phyloP scores from a whole-genome alignment of 2,329 filamentous ascomycete genomes.

The Calonectria ilicicola region DNA sequence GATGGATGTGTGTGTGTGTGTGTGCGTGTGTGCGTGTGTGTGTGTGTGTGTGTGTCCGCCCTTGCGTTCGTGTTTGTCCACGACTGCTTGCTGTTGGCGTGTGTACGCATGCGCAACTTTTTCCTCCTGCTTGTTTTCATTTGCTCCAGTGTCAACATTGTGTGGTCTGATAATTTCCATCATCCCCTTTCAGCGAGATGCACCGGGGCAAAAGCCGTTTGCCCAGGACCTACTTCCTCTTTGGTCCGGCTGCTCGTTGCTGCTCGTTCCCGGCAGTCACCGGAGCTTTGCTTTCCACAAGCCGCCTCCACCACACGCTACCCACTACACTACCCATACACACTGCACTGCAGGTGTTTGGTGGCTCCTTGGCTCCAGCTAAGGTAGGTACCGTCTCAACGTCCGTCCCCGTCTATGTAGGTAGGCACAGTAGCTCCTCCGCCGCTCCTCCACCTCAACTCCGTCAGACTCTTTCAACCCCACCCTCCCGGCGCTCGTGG shows the following conservation, averaged over 20 bases:
- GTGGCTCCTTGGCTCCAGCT: background rate
- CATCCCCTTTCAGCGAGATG: conserved; percentile 41
- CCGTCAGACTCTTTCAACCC: conserved; percentile 10
- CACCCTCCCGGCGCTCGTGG: background rate
- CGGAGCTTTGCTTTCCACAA: conserved; percentile 6
- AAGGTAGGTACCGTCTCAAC: background rate
- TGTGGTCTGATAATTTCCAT: conserved; percentile 37
- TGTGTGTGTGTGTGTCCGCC: conserved; percentile 19
- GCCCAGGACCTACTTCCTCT: conserved; percentile 41
- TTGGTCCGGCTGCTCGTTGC: conserved; percentile 36
- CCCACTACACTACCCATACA: too few relatives aligned
- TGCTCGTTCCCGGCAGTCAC: background rate
- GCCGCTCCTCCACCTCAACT: conserved; percentile 10
- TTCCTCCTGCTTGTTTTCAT: background rate
- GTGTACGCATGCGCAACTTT: conserved; percentile 4
- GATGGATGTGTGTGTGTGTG: conserved; percentile 19
- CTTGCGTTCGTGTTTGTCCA: conserved; percentile 30
- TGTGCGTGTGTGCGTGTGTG: too few relatives aligned
- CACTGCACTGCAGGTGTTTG: background rate
- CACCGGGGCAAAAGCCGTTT: conserved; percentile 36
- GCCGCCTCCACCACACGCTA: background rate
- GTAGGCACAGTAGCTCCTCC: background rate
- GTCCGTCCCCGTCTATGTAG: background rate
- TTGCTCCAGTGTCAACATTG: conserved; percentile 6
- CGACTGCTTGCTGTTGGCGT: conserved; percentile 18